Percentiles rank a stretch among this genome's conserved stretches.
phyloP scores from a whole-genome alignment of 306 rosid species.

The Lathyrus oleraceus region DNA sequence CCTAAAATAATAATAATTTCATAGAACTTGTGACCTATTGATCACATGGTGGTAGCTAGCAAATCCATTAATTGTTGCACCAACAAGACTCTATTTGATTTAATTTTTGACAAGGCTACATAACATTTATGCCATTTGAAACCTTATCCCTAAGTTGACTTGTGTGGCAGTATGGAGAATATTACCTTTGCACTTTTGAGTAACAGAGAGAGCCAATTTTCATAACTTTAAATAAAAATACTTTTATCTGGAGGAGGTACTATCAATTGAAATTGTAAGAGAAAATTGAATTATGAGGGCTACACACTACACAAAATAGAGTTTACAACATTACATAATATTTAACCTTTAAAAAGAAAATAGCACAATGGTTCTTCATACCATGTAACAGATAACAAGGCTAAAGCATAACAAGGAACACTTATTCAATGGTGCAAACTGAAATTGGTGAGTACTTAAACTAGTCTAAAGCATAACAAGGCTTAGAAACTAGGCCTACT shows the following conservation, averaged over 20 bases:
- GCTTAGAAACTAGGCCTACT: conserved; percentile 3
- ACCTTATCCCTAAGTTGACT: conserved; percentile 10
- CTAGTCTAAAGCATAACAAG: conserved; percentile 9
- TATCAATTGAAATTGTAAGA: conserved; percentile 9
- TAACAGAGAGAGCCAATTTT: not conserved
- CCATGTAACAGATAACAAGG: conserved; percentile 7
- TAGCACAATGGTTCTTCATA: conserved; percentile 5
- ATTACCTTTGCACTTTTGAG: not conserved
- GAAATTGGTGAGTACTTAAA: not conserved
- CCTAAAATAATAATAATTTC: not conserved
- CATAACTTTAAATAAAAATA: not conserved
- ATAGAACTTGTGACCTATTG: not conserved
- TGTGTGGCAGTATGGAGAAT: not conserved
- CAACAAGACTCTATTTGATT: not conserved
- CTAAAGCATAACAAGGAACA: conserved; percentile 13
- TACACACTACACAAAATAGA: conserved; percentile 13
- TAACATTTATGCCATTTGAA: not conserved
- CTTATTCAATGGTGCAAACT: conserved; percentile 26
- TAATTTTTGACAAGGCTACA: not conserved
- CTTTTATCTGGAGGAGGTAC: not conserved
- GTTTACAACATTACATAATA: conserved; percentile 6
- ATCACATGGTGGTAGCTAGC: conserved; percentile 17
- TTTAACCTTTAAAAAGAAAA: conserved; percentile 11
- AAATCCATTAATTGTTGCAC: conserved; percentile 15
- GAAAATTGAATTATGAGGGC: not conserved